Conservation (phyloP, 768 basidiomycete species). For the Tulasnella sp. region DNA sequence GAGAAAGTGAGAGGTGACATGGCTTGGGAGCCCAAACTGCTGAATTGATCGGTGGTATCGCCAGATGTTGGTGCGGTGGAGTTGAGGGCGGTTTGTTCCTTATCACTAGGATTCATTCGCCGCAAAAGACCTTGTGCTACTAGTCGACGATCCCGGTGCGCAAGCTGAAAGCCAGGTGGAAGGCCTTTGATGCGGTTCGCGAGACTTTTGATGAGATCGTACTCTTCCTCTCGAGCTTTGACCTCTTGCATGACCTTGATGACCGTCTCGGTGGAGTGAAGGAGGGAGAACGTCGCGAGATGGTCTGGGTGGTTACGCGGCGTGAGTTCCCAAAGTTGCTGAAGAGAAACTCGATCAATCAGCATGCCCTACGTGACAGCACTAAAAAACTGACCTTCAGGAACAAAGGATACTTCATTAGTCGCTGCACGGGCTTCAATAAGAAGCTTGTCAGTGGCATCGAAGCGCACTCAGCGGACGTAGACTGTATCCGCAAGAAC, state of each 20-base stretch:
- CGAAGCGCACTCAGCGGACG: conserved; percentile 41
- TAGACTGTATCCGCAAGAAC: conserved; percentile 54
- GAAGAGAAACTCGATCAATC: conserved; percentile 16
- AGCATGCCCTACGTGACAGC: conserved; percentile 2
- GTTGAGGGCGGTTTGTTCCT: conserved; percentile 20
- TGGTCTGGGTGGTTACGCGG: conserved; percentile 62
- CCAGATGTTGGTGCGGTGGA: neutral
- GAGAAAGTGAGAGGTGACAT: neutral
- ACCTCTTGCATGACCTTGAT: conserved; percentile 77
- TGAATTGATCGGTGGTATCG: neutral
- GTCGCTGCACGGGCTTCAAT: conserved; percentile 61
- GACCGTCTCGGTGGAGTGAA: conserved; percentile 56
- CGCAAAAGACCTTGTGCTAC: conserved; percentile 54
- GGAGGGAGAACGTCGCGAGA: conserved; percentile 50
- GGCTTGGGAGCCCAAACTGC: neutral
- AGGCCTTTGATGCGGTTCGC: conserved; percentile 50
- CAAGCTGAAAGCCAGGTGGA: conserved; percentile 42
- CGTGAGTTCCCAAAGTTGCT: conserved; percentile 65
- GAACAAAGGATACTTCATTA: conserved; percentile 58
- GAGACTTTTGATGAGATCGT: conserved; percentile 58
- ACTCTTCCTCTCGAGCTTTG: conserved; percentile 77
- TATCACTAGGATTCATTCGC: conserved; percentile 34
- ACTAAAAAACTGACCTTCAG: conserved; percentile 49
- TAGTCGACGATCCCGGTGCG: conserved; percentile 62
- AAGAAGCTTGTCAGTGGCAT: conserved; percentile 61